phyloP scores from a whole-genome alignment of 2,329 filamentous ascomycete genomes.

The Bipolaris gigantea region DNA sequence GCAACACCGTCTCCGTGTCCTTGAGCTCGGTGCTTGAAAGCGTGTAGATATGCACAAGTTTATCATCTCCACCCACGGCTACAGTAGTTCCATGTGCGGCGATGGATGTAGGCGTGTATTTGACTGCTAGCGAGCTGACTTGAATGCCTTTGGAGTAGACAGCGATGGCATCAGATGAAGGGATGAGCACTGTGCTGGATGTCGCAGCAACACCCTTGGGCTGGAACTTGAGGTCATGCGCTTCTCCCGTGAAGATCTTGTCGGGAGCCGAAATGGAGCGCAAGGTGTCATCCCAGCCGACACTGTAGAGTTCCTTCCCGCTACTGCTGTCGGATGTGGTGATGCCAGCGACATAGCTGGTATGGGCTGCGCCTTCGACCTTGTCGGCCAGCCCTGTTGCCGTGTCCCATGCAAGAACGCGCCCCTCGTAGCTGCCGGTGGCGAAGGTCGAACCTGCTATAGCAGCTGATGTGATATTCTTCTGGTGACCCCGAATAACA shows the following conservation, averaged over 20 bases:
- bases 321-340: slow-evolving; percentile 49
- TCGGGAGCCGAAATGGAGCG: slow-evolving; percentile 74
- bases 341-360: slow-evolving; percentile 82
- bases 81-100: slow-evolving; percentile 69
- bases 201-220: slow-evolving; percentile 72
- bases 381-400: slow-evolving; percentile 67
- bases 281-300: slow-evolving; percentile 92
- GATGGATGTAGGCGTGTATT: slow-evolving; percentile 69
- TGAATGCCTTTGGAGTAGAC: slow-evolving; percentile 62
- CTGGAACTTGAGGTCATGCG: slow-evolving; percentile 71
- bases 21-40: slow-evolving; percentile 61
- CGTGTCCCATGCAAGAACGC: slow-evolving; percentile 82
- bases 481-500: slow-evolving; percentile 85
- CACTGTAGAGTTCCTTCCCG: slow-evolving; percentile 68
- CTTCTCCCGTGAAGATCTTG: slow-evolving; percentile 72
- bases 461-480: slow-evolving; percentile 79
- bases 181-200: slow-evolving; percentile 56
- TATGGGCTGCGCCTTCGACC: slow-evolving; percentile 79
- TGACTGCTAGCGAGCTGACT: slow-evolving; percentile 62
- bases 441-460: slow-evolving; percentile 67
- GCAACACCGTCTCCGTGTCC: slow-evolving; percentile 58
- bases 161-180: slow-evolving; percentile 59
- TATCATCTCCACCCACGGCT: slow-evolving; percentile 76
- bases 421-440: slow-evolving; percentile 91
- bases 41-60: slow-evolving; percentile 74